Conservation (phyloP, 257 asterid genomes). For the Petrea volubilis region DNA sequence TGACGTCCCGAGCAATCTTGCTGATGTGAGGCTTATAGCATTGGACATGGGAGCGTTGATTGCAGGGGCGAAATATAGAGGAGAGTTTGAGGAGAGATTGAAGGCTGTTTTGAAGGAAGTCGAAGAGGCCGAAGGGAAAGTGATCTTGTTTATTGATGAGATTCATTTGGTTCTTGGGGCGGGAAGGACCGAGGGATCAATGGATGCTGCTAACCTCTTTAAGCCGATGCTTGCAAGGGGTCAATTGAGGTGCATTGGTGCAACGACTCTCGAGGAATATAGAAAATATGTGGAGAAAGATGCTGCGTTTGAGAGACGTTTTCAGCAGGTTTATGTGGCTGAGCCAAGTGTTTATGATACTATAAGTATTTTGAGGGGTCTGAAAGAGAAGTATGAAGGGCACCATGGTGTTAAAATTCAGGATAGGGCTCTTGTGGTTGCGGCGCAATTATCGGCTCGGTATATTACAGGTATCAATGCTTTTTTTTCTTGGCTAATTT, state of each 20-base stretch:
- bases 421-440: constrained; percentile 71
- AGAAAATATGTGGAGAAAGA: constrained; percentile 75
- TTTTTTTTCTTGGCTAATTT: too few species aligned
- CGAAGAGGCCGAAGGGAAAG: constrained; percentile 78
- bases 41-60: constrained; percentile 74
- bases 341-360: constrained; percentile 73
- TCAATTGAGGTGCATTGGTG: constrained; percentile 70
- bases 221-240: constrained; percentile 86
- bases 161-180: constrained; percentile 70
- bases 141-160: constrained; percentile 65
- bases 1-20: constrained; percentile 62
- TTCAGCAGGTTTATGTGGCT: constrained; percentile 75
- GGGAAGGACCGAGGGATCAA: constrained; percentile 72
- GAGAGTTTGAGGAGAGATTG: constrained; percentile 72
- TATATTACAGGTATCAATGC: too few species aligned
- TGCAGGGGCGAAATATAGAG: constrained; percentile 77
- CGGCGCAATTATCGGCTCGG: constrained; percentile 63
- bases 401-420: constrained; percentile 80
- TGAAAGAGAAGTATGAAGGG: constrained; percentile 77
- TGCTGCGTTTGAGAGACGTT: constrained; percentile 78
- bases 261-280: constrained; percentile 66
- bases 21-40: constrained; percentile 74
- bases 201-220: constrained; percentile 75
- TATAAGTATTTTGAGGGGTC: constrained; percentile 64
- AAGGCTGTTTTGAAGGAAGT: constrained; percentile 72